phyloP scores from a whole-genome alignment of 352 stramenopile genomes.

The Globisporangium echinulatum region DNA sequence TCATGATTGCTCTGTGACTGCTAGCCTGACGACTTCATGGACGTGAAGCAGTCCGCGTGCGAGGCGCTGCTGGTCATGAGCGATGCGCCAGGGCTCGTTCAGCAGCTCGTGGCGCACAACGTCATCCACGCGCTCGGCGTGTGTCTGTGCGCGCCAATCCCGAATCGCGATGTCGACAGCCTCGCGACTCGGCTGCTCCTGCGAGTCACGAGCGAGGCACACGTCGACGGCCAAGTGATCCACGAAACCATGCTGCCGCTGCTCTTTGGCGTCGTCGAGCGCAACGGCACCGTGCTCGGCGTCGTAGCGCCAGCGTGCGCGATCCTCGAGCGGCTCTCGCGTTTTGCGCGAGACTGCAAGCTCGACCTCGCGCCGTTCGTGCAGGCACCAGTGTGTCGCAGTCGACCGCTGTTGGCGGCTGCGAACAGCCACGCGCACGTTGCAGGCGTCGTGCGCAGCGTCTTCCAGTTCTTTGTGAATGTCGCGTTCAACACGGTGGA shows the following conservation, averaged over 20 bases:
- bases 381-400: slow-evolving; percentile 20
- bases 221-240: slow-evolving; percentile 50
- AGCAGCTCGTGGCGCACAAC: slow-evolving; percentile 38
- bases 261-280: slow-evolving; percentile 52
- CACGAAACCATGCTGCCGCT: slow-evolving; percentile 40
- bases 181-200: slow-evolving; percentile 29
- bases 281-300: slow-evolving; percentile 44
- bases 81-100: slow-evolving; percentile 25
- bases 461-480: slow-evolving; percentile 59
- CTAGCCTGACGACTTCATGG: slow-evolving; percentile 20
- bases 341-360: slow-evolving; percentile 47
- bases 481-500: slow-evolving; percentile 40
- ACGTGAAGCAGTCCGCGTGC: slow-evolving; percentile 34
- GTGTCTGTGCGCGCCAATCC: slow-evolving; percentile 24
- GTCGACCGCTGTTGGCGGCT: slow-evolving; percentile 34
- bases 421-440: slow-evolving; percentile 28
- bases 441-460: slow-evolving; percentile 20
- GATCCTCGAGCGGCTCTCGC: slow-evolving; percentile 67
- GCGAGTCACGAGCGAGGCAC: slow-evolving; percentile 25
- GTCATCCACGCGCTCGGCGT: slow-evolving; percentile 25
- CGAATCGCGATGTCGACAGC: slow-evolving; percentile 23
- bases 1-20: neutral
- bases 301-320: slow-evolving; percentile 37
- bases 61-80: slow-evolving; percentile 34
- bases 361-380: slow-evolving; percentile 54